Evolutionary conservation across 2,329 filamentous ascomycete species (phyloP).

Genomic region (Phoma sp.): DNA sequence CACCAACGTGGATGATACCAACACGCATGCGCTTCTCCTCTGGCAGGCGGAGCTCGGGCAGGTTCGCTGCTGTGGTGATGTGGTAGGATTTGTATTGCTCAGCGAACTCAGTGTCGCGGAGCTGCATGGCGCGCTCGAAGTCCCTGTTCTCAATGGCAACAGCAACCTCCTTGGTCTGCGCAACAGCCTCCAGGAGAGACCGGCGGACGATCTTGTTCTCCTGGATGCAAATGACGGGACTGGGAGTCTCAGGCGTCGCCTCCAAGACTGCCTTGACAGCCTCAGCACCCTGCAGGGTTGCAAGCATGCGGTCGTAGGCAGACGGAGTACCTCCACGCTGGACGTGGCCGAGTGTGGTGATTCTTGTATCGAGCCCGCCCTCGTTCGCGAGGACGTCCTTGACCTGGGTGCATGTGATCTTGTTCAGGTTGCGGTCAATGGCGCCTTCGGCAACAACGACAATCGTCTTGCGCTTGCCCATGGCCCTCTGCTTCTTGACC

Average conservation of each 20-base stretch:
- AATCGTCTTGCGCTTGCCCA: conserved; percentile 96
- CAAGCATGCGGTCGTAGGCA: conserved; percentile 92
- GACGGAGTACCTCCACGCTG: conserved; percentile 92
- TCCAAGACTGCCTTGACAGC: conserved; percentile 45
- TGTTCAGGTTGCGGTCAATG: conserved; percentile 72
- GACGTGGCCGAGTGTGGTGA: conserved; percentile 96
- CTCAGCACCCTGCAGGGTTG: conserved; percentile 76
- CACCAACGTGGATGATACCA: conserved; percentile 95
- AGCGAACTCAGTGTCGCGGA: conserved; percentile 91
- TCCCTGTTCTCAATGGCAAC: conserved; percentile 83
- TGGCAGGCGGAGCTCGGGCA: conserved; percentile 72
- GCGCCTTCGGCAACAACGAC: conserved; percentile 98
- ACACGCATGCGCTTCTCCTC: conserved; percentile 86
- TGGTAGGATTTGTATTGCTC: conserved; percentile 92
- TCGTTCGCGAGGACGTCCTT: conserved; percentile 86
- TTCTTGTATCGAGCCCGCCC: conserved; percentile 86
- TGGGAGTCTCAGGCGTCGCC: conserved; percentile 80
- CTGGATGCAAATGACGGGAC: conserved; percentile 93
- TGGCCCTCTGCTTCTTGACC: conserved; percentile 72
- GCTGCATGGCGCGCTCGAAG: conserved; percentile 84
- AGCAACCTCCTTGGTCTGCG: conserved; percentile 83
- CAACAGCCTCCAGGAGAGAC: conserved; percentile 86
- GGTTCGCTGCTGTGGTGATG: conserved; percentile 84
- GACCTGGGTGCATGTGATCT: conserved; percentile 81
- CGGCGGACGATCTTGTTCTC: conserved; percentile 98